A percentile compares a stretch with the other conserved stretches of the same genome.
Evolutionary conservation across 78 protist genomes (phyloP).

Genomic region (Dictyostelium purpureum): DNA sequence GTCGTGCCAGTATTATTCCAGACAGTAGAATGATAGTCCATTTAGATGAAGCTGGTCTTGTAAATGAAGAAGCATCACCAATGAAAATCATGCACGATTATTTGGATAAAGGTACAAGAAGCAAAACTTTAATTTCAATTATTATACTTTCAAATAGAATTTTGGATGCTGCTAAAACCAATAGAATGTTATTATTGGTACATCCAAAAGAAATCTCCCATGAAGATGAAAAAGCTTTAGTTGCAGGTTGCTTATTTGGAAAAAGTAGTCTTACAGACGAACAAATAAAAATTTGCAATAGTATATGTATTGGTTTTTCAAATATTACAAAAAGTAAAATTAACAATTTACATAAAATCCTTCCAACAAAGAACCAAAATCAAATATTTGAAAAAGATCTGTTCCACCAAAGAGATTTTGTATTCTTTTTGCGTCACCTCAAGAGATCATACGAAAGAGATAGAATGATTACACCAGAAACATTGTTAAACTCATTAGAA

Average conservation of each 20-base stretch:
- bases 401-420: constrained; percentile 74
- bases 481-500: constrained; percentile 1
- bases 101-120: constrained; percentile 41
- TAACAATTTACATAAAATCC: too few species aligned
- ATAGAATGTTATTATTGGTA: constrained; percentile 39
- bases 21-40: constrained; percentile 12
- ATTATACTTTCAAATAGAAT: constrained; percentile 37
- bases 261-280: not conserved
- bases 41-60: constrained; percentile 73
- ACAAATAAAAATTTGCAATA: not conserved
- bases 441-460: not conserved
- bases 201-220: constrained; percentile 32
- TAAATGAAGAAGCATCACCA: constrained; percentile 56
- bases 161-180: constrained; percentile 77
- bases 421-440: constrained; percentile 41
- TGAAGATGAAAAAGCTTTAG: constrained; percentile 21
- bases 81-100: constrained; percentile 77
- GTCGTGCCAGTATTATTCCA: not conserved
- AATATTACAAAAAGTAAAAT: not conserved
- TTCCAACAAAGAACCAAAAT: not conserved
- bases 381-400: not conserved
- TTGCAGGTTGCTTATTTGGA: constrained; percentile 32
- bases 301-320: not conserved
- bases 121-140: constrained; percentile 1
- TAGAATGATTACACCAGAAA: not conserved